Evolutionary conservation across 2,329 filamentous ascomycete species (phyloP).

Genomic region (Diaporthe humulicola): DNA sequence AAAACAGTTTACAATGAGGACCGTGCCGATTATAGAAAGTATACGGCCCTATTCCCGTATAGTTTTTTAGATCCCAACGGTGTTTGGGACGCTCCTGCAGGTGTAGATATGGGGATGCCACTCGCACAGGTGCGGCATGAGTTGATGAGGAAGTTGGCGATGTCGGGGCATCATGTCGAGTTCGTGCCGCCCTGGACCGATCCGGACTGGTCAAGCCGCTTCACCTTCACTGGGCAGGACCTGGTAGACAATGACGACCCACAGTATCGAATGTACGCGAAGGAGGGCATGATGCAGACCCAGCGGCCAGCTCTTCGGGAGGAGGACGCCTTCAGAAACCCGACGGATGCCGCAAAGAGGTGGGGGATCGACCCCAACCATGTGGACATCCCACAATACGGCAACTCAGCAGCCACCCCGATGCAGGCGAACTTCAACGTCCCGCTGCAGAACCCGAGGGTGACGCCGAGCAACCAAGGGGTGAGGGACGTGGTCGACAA

Average conservation of each 20-base stretch:
- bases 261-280: constrained; percentile 13
- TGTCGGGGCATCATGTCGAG: constrained; percentile 30
- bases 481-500: background rate
- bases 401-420: constrained; percentile 31
- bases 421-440: constrained; percentile 2
- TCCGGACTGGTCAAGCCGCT: constrained; percentile 30
- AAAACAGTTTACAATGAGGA: background rate
- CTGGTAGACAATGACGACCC: constrained; percentile 8
- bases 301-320: constrained; percentile 32
- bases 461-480: background rate
- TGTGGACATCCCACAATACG: background rate
- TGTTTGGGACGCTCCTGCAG: background rate
- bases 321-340: constrained; percentile 2
- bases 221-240: background rate
- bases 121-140: constrained; percentile 25
- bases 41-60: background rate
- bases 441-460: background rate
- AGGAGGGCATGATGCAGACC: constrained; percentile 7
- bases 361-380: constrained; percentile 23
- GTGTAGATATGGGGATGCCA: background rate
- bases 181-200: constrained; percentile 39
- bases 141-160: background rate
- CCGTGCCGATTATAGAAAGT: background rate
- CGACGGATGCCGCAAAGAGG: constrained; percentile 32
- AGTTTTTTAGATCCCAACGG: background rate